A percentile compares a stretch with the other conserved stretches of the same genome.
These are phyloP conservation scores for Cicer cuneatum DNA, from an alignment of 306 rosid species.

Conservation along the genomic window DNA sequence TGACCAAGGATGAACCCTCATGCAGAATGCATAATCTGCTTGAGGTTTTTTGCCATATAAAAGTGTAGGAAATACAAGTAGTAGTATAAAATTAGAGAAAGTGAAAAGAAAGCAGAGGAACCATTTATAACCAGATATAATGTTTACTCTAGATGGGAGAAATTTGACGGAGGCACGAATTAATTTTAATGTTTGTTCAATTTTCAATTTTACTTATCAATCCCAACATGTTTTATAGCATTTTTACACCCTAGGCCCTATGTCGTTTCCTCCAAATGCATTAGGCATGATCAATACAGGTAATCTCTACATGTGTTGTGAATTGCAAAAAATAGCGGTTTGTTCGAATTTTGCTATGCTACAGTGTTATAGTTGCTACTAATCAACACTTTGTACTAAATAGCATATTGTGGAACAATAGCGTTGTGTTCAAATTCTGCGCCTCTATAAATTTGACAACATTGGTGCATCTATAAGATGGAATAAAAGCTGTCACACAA, in stretches of 20 bases:
- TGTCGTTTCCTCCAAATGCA: slow-evolving; percentile 32
- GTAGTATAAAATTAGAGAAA: slow-evolving; percentile 5
- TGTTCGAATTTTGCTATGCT: too few species aligned
- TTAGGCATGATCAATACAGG: not conserved
- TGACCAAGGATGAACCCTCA: not conserved
- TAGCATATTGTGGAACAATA: too few species aligned
- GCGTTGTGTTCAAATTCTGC: too few species aligned
- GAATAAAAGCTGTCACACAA: slow-evolving; percentile 1
- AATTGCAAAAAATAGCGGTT: too few species aligned
- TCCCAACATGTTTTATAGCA: slow-evolving; percentile 24
- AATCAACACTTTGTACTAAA: too few species aligned
- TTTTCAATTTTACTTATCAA: slow-evolving; percentile 20
- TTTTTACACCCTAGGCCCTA: slow-evolving; percentile 17
- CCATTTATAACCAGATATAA: slow-evolving; percentile 18
- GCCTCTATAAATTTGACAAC: too few species aligned
- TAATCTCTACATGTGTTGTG: not conserved
- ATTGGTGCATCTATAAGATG: slow-evolving; percentile 1
- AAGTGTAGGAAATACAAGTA: not conserved
- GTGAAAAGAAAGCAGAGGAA: not conserved
- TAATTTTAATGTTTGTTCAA: slow-evolving; percentile 31
- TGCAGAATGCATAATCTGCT: slow-evolving; percentile 21
- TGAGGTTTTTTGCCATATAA: slow-evolving; percentile 13
- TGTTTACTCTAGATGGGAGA: slow-evolving; percentile 15
- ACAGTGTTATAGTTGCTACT: too few species aligned
- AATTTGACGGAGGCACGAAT: not conserved